Percentiles rank a stretch among this genome's conserved stretches.
These are phyloP conservation scores for Trichophyton equinum DNA, from an alignment of 2,329 filamentous ascomycete genomes.

Conservation along the genomic window DNA sequence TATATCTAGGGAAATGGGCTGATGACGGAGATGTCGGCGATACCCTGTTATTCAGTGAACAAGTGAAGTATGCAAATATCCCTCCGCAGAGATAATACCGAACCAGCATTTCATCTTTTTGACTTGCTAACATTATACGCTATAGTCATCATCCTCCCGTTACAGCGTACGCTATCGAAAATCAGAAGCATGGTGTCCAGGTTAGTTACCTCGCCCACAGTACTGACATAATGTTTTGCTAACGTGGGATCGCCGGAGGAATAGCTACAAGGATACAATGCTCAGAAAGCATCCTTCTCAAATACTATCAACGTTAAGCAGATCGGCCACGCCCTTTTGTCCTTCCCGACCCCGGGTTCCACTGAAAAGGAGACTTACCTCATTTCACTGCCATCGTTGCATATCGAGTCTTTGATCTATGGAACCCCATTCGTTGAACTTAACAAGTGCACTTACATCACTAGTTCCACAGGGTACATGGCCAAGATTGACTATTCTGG, in stretches of 20 bases:
- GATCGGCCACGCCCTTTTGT: conserved; percentile 75
- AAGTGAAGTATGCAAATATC: conserved; percentile 52
- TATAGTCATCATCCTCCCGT: conserved; percentile 75
- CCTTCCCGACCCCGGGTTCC: conserved; percentile 46
- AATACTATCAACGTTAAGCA: conserved; percentile 92
- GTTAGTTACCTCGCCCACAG: conserved; percentile 20
- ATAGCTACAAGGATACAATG: conserved; percentile 69
- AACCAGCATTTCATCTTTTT: neutral
- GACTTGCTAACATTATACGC: conserved; percentile 7
- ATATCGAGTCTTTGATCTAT: conserved; percentile 81
- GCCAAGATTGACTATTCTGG: conserved; percentile 87
- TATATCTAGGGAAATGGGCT: conserved; percentile 85
- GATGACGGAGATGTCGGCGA: conserved; percentile 56
- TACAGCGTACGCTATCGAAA: conserved; percentile 87
- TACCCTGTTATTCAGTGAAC: conserved; percentile 81
- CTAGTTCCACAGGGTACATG: conserved; percentile 73
- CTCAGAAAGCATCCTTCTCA: conserved; percentile 89
- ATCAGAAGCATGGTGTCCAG: conserved; percentile 65
- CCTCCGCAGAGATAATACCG: neutral
- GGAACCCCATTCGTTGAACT: conserved; percentile 74
- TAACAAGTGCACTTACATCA: conserved; percentile 72
- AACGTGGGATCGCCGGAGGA: neutral
- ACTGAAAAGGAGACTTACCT: conserved; percentile 57
- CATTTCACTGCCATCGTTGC: conserved; percentile 79
- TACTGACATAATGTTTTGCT: neutral